A percentile compares a stretch with the other conserved stretches of the same genome.
These are phyloP conservation scores for Saccharomycopsis hybrid DNA, from an alignment of 1,139 yeast genomes.

Conservation along the genomic window DNA sequence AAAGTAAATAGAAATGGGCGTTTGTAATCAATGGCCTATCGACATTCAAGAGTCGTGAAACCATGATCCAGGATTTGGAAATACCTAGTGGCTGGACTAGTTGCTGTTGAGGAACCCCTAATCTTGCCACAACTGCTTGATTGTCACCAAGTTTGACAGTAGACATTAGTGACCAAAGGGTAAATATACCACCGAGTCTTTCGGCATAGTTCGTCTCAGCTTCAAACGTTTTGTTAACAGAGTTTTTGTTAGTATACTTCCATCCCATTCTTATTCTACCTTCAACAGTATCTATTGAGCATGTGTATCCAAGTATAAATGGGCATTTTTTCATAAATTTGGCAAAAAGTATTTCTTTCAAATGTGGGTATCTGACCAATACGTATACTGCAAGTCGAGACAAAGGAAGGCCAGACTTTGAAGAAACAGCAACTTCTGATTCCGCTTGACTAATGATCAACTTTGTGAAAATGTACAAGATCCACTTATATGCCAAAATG, in stretches of 20 bases:
- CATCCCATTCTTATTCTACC: slow-evolving; percentile 88
- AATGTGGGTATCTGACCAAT: slow-evolving; percentile 53
- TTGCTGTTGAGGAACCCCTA: not conserved
- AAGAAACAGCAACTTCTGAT: slow-evolving; percentile 78
- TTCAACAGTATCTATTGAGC: slow-evolving; percentile 70
- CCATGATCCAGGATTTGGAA: slow-evolving; percentile 12
- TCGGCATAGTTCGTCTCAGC: slow-evolving; percentile 71
- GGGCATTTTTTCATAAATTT: slow-evolving; percentile 92
- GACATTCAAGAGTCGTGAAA: slow-evolving; percentile 53
- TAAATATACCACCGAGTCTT: slow-evolving; percentile 76
- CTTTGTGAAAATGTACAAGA: slow-evolving; percentile 71
- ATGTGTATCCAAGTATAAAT: slow-evolving; percentile 70
- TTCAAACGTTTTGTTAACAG: slow-evolving; percentile 65
- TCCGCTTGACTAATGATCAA: slow-evolving; percentile 88
- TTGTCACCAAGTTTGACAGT: slow-evolving; percentile 29
- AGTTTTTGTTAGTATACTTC: slow-evolving; percentile 38
- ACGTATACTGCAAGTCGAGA: slow-evolving; percentile 59
- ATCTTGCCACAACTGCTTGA: slow-evolving; percentile 15
- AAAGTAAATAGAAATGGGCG: slow-evolving; percentile 64
- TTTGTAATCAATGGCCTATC: slow-evolving; percentile 45
- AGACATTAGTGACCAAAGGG: slow-evolving; percentile 74
- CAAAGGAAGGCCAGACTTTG: slow-evolving; percentile 74
- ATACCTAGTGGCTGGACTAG: slow-evolving; percentile 32
- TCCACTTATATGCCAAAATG: slow-evolving; percentile 59
- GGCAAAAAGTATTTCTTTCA: slow-evolving; percentile 64